phyloP scores from a whole-genome alignment of 129 eudicot species.

The Helichrysum umbraculigerum region DNA sequence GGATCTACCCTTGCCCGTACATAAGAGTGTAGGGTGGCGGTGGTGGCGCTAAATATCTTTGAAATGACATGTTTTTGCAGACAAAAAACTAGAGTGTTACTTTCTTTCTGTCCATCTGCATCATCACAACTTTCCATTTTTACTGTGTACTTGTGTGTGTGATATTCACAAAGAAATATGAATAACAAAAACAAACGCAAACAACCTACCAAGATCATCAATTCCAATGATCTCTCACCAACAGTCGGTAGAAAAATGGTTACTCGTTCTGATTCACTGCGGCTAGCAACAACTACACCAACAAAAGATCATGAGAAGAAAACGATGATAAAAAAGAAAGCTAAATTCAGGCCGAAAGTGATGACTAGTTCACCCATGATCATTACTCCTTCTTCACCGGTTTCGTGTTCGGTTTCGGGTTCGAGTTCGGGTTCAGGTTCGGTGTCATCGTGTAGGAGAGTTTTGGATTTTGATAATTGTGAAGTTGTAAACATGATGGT shows the following conservation, averaged over 20 bases:
- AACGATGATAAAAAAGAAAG: not conserved
- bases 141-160: not conserved
- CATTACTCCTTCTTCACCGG: constrained; percentile 10
- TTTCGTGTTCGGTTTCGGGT: not conserved
- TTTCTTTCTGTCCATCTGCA: not conserved
- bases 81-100: not conserved
- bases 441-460: not conserved
- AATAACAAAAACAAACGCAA: constrained; percentile 12
- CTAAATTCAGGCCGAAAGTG: constrained; percentile 24
- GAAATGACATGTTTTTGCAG: constrained; percentile 10
- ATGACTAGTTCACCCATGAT: not conserved
- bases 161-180: not conserved
- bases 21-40: no score
- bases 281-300: not conserved
- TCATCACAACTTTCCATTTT: not conserved
- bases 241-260: not conserved
- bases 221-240: not conserved
- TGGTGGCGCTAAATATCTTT: constrained; percentile 13
- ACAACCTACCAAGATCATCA: not conserved
- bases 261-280: not conserved
- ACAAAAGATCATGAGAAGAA: not conserved
- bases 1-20: no score
- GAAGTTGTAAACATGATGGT: not conserved
- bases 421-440: not conserved
- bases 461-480: constrained; percentile 12